Percentiles rank a stretch among this genome's conserved stretches.
Conservation (phyloP, 2,329 filamentous ascomycete genomes). For the Xenoacremonium recifei region DNA sequence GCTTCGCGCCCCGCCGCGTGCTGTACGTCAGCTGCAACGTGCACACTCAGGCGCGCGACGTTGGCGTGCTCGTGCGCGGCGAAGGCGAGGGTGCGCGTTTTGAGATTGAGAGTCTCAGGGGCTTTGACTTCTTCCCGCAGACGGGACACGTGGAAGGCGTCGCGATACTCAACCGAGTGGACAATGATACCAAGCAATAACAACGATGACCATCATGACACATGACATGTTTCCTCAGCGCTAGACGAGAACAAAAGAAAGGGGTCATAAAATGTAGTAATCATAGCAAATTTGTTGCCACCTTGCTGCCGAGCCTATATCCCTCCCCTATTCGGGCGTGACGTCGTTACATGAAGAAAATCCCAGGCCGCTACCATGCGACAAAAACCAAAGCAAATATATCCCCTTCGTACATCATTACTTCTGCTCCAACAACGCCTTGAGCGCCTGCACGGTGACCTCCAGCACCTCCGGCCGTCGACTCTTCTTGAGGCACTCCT, state of each 20-base stretch:
- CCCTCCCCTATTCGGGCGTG: no score
- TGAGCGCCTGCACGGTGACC: conserved; percentile 70
- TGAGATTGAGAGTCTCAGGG: conserved; percentile 83
- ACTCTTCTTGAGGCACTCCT: conserved; percentile 66
- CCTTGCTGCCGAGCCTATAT: no score
- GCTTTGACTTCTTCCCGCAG: conserved; percentile 98
- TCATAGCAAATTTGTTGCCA: no score
- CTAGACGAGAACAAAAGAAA: no score
- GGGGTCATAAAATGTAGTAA: no score
- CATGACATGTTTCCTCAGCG: no score
- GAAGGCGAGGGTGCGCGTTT: conserved; percentile 56
- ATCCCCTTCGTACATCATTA: conserved; percentile 14
- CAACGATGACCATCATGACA: no score
- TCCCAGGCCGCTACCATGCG: no score
- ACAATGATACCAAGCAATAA: conserved; percentile 31
- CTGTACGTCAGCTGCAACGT: conserved; percentile 98
- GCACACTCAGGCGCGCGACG: conserved; percentile 92
- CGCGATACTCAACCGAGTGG: conserved; percentile 60
- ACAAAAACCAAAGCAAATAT: neutral
- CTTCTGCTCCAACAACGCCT: conserved; percentile 55
- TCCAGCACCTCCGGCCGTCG: conserved; percentile 68
- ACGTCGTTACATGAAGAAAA: neutral
- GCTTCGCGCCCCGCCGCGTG: conserved; percentile 74
- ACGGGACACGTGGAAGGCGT: conserved; percentile 70
- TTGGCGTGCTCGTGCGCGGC: conserved; percentile 82